Base-by-base conservation (phyloP, 1,284 basidiomycete species). In the Afroboletus lepidellus region DNA sequence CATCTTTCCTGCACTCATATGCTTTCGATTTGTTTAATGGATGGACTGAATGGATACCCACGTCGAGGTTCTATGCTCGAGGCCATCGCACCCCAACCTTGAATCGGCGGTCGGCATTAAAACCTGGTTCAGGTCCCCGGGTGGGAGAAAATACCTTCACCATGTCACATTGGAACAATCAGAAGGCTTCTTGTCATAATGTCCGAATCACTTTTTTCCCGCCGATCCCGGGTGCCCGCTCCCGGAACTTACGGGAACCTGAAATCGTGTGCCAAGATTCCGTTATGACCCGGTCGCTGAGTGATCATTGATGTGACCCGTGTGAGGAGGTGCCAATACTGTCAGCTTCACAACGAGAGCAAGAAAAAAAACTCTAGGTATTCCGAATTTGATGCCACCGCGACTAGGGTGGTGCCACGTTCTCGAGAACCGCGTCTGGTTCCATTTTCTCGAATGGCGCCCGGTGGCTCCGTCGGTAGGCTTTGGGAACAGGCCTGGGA, bases 1-100 rank as follows among this genome's bases (percentile, higher is more conserved):
- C 47, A 41, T 39, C 38, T 51, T 56, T 20, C 48, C 21, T 34
- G 8, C n/a, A 16, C 15, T 3, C 48, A 48, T 57, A 52, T 59
- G 38, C 34, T 48, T 52, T 57, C 39, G 18, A 51, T 34, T 37
- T 27, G 24, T 30, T 53, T 53, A 51, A 57, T 51, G 49, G 44
- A 60, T 44, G 38, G 39, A 23, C 18, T 27, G 42, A 43, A 20
- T 23, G 34, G 34, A 59, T 56, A 51, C 47, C 50, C 42, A 36
- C 7, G 18, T 21, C 30, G 24, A 41, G 36, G 49, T 54, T 24
- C 25, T 50, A 36, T 44, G 46, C 38, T 50, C 29, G 27, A 32
- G 43, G 24, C 41, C 27, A 46, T 37, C 48, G 18, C 34, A 46
- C 43, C 27, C 8, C 25, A 11, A 42, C 32, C 3, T 41, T n/a